Percentiles rank a stretch among this genome's conserved stretches.
Evolutionary conservation across 2,329 filamentous ascomycete species (phyloP).

Genomic region (Tolypocladium cylindrosporum): DNA sequence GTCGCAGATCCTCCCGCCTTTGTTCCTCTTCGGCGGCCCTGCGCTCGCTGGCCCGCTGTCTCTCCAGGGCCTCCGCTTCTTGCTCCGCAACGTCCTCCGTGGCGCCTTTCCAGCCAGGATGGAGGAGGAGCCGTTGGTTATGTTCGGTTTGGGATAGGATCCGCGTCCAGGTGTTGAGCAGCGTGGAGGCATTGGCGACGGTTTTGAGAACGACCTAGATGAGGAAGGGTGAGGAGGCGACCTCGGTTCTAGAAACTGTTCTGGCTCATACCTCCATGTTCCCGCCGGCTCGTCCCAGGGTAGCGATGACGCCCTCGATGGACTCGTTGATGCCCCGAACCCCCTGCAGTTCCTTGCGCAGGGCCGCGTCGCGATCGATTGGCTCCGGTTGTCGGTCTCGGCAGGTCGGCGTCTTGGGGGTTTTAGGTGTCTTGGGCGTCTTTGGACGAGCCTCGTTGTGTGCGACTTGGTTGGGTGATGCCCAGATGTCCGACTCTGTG

Average conservation of each 20-base stretch:
- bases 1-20: constrained; percentile 59
- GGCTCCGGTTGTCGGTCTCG: constrained; percentile 34
- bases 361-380: constrained; percentile 57
- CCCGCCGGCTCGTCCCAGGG: constrained; percentile 59
- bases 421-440: constrained; percentile 37
- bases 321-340: constrained; percentile 80
- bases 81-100: constrained; percentile 77
- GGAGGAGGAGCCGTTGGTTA: constrained; percentile 83
- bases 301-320: constrained; percentile 68
- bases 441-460: constrained; percentile 19
- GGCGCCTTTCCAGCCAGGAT: constrained; percentile 83
- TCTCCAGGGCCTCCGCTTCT: constrained; percentile 66
- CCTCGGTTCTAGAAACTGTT: no score
- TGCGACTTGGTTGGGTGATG: constrained; percentile 28
- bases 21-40: constrained; percentile 70
- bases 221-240: constrained; percentile 19
- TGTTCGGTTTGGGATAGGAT: constrained; percentile 97
- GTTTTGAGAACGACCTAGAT: constrained; percentile 68
- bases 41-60: constrained; percentile 68
- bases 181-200: constrained; percentile 74
- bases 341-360: constrained; percentile 72
- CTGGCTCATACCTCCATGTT: constrained; percentile 59
- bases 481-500: constrained; percentile 39
- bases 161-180: constrained; percentile 91
- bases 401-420: constrained; percentile 32